These are phyloP conservation scores for Rubia yunnanensis DNA, from an alignment of 257 asterid species.

Conservation along the genomic window DNA sequence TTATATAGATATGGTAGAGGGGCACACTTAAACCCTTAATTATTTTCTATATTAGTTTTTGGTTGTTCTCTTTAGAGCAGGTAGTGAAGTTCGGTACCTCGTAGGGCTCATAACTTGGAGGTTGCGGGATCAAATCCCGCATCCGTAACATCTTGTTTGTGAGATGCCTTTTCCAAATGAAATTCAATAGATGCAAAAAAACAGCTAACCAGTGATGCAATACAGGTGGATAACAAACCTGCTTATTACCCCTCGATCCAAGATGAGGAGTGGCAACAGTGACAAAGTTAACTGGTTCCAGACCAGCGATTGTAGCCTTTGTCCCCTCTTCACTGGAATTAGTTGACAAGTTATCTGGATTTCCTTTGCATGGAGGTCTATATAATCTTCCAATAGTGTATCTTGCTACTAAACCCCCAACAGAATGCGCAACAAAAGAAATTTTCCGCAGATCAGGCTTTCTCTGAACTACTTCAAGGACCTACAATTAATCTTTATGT, in stretches of 20 bases:
- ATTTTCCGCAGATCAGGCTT: constrained; percentile 64
- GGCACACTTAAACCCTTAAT: too few relatives aligned
- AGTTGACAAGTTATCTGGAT: constrained; percentile 30
- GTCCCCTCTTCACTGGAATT: constrained; percentile 32
- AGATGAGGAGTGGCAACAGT: constrained; percentile 99
- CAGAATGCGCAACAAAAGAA: constrained; percentile 95
- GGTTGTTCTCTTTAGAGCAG: neutral
- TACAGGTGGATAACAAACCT: constrained; percentile 38
- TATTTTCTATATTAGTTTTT: neutral
- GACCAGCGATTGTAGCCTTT: constrained; percentile 71
- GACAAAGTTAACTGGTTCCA: constrained; percentile 74
- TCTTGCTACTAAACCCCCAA: constrained; percentile 98
- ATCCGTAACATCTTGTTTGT: neutral
- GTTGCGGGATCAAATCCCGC: neutral
- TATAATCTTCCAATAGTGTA: constrained; percentile 80
- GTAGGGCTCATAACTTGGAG: neutral
- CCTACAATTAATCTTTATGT: constrained; percentile 37
- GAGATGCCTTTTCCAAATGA: neutral
- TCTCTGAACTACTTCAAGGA: constrained; percentile 62
- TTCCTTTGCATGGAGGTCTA: constrained; percentile 39
- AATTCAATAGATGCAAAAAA: constrained; percentile 7
- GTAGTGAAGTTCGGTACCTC: neutral
- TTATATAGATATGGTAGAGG: neutral
- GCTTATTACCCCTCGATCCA: constrained; percentile 96
- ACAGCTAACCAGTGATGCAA: neutral